Evolutionary conservation across 192 early-diverging fungal genomes (phyloP).

Genomic region (Neocallimastix lanati): DNA sequence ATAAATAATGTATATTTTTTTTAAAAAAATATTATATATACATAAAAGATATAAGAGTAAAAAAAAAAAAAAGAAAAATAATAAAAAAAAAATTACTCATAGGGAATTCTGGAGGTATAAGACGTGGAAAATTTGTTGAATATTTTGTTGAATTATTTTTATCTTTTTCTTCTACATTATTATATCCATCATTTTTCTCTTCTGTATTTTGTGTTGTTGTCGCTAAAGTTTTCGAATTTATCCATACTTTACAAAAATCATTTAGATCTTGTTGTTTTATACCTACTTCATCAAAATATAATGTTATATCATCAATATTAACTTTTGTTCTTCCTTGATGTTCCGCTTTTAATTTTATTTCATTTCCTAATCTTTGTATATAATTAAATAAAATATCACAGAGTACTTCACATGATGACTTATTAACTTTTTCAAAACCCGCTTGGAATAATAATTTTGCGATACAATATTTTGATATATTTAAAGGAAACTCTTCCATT

Average conservation of each 20-base stretch:
- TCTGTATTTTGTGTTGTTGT: background rate
- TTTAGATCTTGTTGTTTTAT: background rate
- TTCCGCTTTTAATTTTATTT: background rate
- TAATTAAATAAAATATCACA: background rate
- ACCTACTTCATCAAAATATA: background rate
- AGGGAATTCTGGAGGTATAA: background rate
- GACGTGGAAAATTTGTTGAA: background rate
- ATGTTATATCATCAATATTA: background rate
- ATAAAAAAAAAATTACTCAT: background rate
- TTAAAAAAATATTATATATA: too few relatives aligned
- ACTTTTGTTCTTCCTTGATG: background rate
- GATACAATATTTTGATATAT: background rate
- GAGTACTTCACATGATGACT: background rate
- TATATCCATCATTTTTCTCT: background rate
- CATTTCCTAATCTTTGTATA: background rate
- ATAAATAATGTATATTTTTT: too few relatives aligned
- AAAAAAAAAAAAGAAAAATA: too few relatives aligned
- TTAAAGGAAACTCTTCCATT: background rate
- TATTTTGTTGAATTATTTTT: background rate
- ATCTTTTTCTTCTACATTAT: background rate
- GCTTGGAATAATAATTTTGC: background rate
- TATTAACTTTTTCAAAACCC: background rate
- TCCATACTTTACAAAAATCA: background rate
- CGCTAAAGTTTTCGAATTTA: background rate
- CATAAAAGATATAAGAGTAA: too few relatives aligned